Base-by-base conservation (phyloP, 768 basidiomycete species). In the Rhizopogon vesiculosus region DNA sequence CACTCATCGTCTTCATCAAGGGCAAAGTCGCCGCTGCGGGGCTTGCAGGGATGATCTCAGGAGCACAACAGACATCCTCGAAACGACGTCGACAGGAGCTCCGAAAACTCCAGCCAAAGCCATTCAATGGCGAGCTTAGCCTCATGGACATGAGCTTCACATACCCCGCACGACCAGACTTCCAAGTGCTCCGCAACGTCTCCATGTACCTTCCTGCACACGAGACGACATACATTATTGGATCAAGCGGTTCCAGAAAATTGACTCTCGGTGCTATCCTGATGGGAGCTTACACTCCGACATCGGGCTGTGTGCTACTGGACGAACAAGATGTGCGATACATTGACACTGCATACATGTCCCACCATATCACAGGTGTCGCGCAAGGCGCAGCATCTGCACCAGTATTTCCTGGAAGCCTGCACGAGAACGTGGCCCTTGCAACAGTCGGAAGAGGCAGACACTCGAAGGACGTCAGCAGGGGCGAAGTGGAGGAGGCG, bases 361-460 rank as follows among this genome's bases (percentile, higher is more conserved):
- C 83, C 5, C 68, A 73, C 8, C 82, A 90, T 60, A 79, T 98
- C 40, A 87, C 85, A 0, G 84, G 85, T 9, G 86, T 99, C 16
- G 80, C 81, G 0, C 94, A 97, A 70, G 84, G 83, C 44, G 84
- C 84, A 29, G 85, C 94, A 45, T 67, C 66, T 4, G 64, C 64
- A 3, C 69, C 64, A 8, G 73, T 97, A 4, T 91, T 93, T 61
- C 88, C 90, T 51, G 81, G 85, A 64, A 86, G 75, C 12, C 76
- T 98, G 1, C 87, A 89, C 62, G 90, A 95, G 61, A 98, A 98
- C 62, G 81, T 97, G 56, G 89, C 89, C 0, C 80, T 96, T 56
- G 92, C 86, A 3, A 71, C 85, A 5, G 82, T 83, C 7, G 83
- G 82, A 6, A 68, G 68, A 60, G 62, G 66, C 18, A 68, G 77